phyloP scores from a whole-genome alignment of 164 flowering plant species.

The Piper longum region DNA sequence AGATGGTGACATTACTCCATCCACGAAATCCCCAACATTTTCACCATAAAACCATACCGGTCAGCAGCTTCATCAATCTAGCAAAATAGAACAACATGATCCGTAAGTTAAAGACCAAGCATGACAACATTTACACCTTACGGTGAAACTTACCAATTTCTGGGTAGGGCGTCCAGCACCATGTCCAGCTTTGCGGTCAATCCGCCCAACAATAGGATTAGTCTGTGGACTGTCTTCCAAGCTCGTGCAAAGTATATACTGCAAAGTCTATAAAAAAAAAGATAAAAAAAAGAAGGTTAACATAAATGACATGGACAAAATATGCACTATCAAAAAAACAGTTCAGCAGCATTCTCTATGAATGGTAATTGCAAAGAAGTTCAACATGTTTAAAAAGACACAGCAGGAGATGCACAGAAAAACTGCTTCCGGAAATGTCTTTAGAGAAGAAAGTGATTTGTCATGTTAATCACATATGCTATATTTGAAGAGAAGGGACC shows the following conservation, averaged over 20 bases:
- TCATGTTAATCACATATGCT: too few species aligned
- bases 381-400: too few species aligned
- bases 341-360: too few species aligned
- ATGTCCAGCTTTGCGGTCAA: constrained; percentile 90
- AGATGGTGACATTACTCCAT: constrained; percentile 13
- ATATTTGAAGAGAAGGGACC: too few species aligned
- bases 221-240: constrained; percentile 79
- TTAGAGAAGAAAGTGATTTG: too few species aligned
- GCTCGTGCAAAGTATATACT: constrained; percentile 74
- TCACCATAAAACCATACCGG: constrained; percentile 69
- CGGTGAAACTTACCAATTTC: constrained; percentile 40
- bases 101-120: neutral
- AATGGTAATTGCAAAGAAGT: too few species aligned
- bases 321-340: too few species aligned
- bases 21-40: constrained; percentile 50
- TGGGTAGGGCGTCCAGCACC: constrained; percentile 95
- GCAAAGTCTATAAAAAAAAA: constrained; percentile 55
- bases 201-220: constrained; percentile 84
- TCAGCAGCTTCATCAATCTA: constrained; percentile 90
- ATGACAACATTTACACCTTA: neutral
- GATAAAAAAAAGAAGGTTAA: too few species aligned
- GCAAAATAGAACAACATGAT: neutral
- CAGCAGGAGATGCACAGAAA: too few species aligned
- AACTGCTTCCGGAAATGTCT: too few species aligned
- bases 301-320: too few species aligned